A percentile compares a stretch with the other conserved stretches of the same genome.
phyloP scores from a whole-genome alignment of 1,284 basidiomycete genomes.

The Heterobasidion parviporum region DNA sequence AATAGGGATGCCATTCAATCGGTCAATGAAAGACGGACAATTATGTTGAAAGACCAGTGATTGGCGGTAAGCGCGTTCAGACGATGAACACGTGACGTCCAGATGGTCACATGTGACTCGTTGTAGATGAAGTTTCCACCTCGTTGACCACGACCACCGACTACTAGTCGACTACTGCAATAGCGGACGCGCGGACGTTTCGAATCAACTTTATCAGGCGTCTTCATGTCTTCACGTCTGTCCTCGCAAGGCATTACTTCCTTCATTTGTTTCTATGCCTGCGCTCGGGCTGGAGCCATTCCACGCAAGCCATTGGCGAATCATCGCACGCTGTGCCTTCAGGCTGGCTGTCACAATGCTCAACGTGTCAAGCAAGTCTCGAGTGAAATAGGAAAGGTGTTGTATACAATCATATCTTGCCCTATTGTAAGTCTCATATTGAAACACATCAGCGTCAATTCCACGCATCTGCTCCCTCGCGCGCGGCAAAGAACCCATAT shows the following conservation, averaged over 20 bases:
- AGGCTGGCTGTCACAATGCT: neutral
- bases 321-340: conserved; percentile 2
- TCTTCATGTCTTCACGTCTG: conserved; percentile 34
- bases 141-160: too few relatives aligned
- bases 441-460: conserved; percentile 54
- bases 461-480: conserved; percentile 55
- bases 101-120: too few relatives aligned
- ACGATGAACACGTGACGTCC: too few relatives aligned
- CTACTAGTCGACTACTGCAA: too few relatives aligned
- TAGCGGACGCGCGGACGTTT: too few relatives aligned
- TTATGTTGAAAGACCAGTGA: too few relatives aligned
- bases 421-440: neutral
- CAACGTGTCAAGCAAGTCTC: neutral
- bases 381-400: conserved; percentile 8
- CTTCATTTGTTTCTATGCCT: conserved; percentile 50
- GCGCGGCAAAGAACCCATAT: conserved; percentile 85
- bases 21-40: too few relatives aligned
- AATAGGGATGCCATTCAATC: too few relatives aligned
- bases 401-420: neutral
- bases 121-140: too few relatives aligned
- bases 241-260: conserved; percentile 44
- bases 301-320: conserved; percentile 2
- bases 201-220: neutral
- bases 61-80: too few relatives aligned
- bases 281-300: conserved; percentile 21